Conservation (phyloP, 2,329 filamentous ascomycete genomes). For the Drechslerella coelobrocha region DNA sequence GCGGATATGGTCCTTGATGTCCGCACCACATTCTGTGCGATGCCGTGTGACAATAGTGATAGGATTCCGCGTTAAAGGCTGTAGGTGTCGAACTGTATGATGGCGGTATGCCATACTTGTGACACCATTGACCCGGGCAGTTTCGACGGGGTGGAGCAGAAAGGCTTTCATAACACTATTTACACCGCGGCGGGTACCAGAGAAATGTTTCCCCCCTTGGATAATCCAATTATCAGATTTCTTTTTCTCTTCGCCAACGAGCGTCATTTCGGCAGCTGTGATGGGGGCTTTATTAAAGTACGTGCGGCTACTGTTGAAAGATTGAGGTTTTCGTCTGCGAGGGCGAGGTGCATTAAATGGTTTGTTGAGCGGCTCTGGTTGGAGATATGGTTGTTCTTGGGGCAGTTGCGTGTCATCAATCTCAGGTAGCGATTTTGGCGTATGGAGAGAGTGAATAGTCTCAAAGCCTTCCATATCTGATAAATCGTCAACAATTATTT, state of each 20-base stretch:
- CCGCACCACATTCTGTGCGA: conserved; percentile 5
- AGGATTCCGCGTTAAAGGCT: conserved; percentile 11
- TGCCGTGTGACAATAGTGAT: conserved; percentile 27
- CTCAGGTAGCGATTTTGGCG: not conserved
- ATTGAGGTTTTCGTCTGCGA: not conserved
- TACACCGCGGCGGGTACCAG: conserved; percentile 3
- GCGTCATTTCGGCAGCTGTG: conserved; percentile 6
- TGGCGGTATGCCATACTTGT: conserved; percentile 5
- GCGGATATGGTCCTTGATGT: conserved; percentile 22
- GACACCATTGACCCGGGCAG: conserved; percentile 1
- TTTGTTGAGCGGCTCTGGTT: too few species aligned
- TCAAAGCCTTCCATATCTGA: not conserved
- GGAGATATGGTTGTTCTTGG: too few species aligned
- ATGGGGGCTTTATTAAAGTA: not conserved
- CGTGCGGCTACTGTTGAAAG: not conserved
- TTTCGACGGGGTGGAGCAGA: not conserved
- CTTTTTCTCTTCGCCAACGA: not conserved
- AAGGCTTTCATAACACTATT: conserved; percentile 10
- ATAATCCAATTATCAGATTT: conserved; percentile 5
- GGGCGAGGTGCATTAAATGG: too few species aligned
- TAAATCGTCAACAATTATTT: not conserved
- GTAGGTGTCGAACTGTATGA: conserved; percentile 22
- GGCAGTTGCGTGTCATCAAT: not conserved
- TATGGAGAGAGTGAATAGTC: not conserved
- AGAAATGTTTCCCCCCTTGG: not conserved